Conservation (phyloP, 1,284 basidiomycete species). For the Malassezia nana region DNA sequence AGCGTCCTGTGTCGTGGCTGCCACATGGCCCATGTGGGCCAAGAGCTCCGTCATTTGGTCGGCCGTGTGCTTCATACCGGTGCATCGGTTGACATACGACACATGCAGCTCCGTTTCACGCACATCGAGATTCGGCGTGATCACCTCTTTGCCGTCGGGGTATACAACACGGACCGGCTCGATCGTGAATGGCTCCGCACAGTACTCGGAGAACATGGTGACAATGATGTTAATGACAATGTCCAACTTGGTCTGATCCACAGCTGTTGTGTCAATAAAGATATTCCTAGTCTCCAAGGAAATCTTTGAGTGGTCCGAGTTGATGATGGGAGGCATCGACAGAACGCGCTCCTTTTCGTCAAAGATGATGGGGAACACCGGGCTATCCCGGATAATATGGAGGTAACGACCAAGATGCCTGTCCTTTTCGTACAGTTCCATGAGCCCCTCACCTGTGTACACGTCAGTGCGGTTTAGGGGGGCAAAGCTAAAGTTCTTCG, state of each 20-base stretch:
- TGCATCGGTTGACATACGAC: constrained; percentile 90
- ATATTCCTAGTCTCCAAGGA: constrained; percentile 85
- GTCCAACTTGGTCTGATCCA: constrained; percentile 91
- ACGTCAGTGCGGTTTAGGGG: constrained; percentile 70
- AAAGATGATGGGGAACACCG: constrained; percentile 96
- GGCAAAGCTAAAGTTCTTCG: constrained; percentile 78
- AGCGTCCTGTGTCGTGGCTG: constrained; percentile 25
- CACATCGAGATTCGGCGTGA: constrained; percentile 72
- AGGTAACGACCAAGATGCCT: constrained; percentile 82
- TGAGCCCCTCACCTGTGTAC: constrained; percentile 50
- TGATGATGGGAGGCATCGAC: constrained; percentile 85
- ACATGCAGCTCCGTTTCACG: constrained; percentile 66
- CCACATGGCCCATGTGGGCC: constrained; percentile 58
- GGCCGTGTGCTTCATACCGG: constrained; percentile 64
- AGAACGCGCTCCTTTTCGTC: constrained; percentile 75
- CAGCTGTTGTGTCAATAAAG: constrained; percentile 93
- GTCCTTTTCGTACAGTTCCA: constrained; percentile 63
- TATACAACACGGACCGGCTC: constrained; percentile 43
- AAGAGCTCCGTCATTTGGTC: constrained; percentile 60
- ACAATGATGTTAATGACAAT: constrained; percentile 89
- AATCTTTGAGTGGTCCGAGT: constrained; percentile 70
- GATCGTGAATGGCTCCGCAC: constrained; percentile 66
- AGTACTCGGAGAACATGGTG: constrained; percentile 97
- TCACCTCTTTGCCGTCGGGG: constrained; percentile 57
- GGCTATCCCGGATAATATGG: constrained; percentile 83